Evolutionary conservation across 495 filamentous ascomycete species (phyloP), one percentile per base, ranked within the genome.

Genomic region (Viridothelium virens): DNA sequence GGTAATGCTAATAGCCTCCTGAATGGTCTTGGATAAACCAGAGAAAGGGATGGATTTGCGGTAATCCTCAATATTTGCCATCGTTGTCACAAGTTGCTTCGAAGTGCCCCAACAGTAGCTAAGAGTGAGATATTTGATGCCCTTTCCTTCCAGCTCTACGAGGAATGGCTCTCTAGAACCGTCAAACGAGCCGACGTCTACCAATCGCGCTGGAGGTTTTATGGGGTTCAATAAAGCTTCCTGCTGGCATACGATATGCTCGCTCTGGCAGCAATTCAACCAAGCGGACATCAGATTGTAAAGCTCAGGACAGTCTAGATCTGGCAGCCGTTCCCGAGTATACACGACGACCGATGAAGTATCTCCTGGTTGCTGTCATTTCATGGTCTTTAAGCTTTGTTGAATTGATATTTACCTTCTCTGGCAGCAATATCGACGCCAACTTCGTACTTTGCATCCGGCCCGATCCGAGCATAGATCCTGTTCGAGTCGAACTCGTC

Each of bases 31-130:
- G 18, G 62, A 46, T 11, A 64, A 38, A 16, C 47, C 33, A 18
- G 25, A 34, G n/a, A 34, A 47, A 3, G 12, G 12, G 12, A 64
- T 46, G 3, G 9, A 11, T 5, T 39, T 46, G 33, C 62, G 31
- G 39, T 44, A 38, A 11, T 5, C 6, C 36, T 33, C 18, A 38
- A 44, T 47, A 46, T 64, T 64, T 10, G 46, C 38, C 44, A 39
- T 39, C 0, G 62, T 38, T 9, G 38, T 44, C 16, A 47, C 39
- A 3, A 64, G 38, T 34, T 46, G 62, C 18, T 46, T 38, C 9
- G 36, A n/a, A n/a, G 6, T 11, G 38, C 62, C 62, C 62, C 62
- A 64, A 31, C 36, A 64, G 39, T 64, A 64, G 33, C 62, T 64
- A 11, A 64, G 62, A 9, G 62, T 38, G 4, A 64, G 38, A 46